Base-by-base conservation (phyloP, 2,329 filamentous ascomycete genomes). In the Ophiostoma fasciatum region DNA sequence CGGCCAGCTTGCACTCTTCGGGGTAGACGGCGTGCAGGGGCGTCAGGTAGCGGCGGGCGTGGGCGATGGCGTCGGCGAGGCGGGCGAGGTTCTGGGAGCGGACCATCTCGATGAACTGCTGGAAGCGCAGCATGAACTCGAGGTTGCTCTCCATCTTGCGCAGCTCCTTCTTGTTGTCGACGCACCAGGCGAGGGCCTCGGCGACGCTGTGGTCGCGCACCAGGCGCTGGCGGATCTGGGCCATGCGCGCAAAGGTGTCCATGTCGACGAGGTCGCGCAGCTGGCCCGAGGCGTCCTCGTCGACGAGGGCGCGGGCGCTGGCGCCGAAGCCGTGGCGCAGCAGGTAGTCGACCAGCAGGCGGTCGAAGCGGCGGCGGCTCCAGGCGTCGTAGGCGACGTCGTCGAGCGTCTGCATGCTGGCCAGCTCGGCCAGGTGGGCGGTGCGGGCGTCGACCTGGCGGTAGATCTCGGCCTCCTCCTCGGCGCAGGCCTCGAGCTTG, bases 361-460 rank as follows among this genome's bases (percentile, higher is more conserved):
- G 68, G 56, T 94, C 81, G 30, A 98, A 64, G 17, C 90, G 68
- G 27, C 73, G 73, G 37, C 82, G 73, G 42, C 80, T 83, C 90
- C 90, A 98, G 39, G 72, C 65, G 51, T 96, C 88, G 59, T 96
- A 98, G 51, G 84, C 84, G 47, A 93, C 84, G 53, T 98, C 90
- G 35, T 84, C 81, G 42, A 94, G 65, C 42, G 74, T 82, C 39
- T 79, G 71, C 48, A 96, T 82, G 30, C 69, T 59, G 55, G 90
- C 83, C 5, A 98, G 65, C 46, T 85, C 75, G 46, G 82, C 72
- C 23, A 98, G 64, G 58, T 98, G 87, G 19, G 71, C 63, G 40
- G 93, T 75, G 22, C 90, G 74, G 43, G 82, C 79, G 36, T 74
- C 72, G 21, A 82, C 73, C 49, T 92, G 79, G 7, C 66, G 66